phyloP scores from a whole-genome alignment of 2,329 filamentous ascomycete species.

The Fusarium continuum region DNA sequence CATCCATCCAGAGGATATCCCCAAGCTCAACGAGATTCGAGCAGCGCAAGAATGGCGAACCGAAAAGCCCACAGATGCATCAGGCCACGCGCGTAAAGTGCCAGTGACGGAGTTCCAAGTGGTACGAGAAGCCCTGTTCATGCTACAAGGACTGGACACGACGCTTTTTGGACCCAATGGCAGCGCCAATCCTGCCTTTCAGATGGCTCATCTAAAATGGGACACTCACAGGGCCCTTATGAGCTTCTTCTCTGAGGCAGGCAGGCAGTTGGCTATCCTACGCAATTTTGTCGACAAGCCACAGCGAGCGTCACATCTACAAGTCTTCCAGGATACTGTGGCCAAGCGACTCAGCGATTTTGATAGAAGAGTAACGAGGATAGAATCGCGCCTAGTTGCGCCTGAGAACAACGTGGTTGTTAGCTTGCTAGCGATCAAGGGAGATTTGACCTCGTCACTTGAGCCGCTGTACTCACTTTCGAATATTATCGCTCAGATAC shows the following conservation, averaged over 20 bases:
- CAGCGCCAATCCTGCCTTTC: slow-evolving; percentile 52
- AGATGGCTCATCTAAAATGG: slow-evolving; percentile 59
- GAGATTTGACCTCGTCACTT: slow-evolving; percentile 64
- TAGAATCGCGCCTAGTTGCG: slow-evolving; percentile 69
- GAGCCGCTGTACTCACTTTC: slow-evolving; percentile 68
- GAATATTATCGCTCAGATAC: slow-evolving; percentile 67
- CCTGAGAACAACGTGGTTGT: slow-evolving; percentile 64
- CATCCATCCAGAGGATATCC: slow-evolving; percentile 47
- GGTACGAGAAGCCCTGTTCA: slow-evolving; percentile 81
- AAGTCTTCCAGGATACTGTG: slow-evolving; percentile 75
- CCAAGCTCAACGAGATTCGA: slow-evolving; percentile 45
- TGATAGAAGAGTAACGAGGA: slow-evolving; percentile 63
- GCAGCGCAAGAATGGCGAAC: slow-evolving; percentile 50
- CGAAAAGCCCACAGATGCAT: slow-evolving; percentile 46
- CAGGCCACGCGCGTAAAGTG: slow-evolving; percentile 51
- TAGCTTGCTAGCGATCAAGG: slow-evolving; percentile 71
- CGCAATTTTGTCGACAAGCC: slow-evolving; percentile 54
- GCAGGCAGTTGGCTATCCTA: slow-evolving; percentile 56
- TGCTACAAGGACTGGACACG: slow-evolving; percentile 82
- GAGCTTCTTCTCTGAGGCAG: slow-evolving; percentile 57
- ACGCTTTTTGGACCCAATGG: slow-evolving; percentile 69
- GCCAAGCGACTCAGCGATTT: slow-evolving; percentile 65
- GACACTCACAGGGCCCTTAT: slow-evolving; percentile 61
- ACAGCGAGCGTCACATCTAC: slow-evolving; percentile 68
- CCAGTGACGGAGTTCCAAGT: slow-evolving; percentile 75